Conservation (phyloP, 176 grass and related monocot genomes). For the Raddia distichophylla region DNA sequence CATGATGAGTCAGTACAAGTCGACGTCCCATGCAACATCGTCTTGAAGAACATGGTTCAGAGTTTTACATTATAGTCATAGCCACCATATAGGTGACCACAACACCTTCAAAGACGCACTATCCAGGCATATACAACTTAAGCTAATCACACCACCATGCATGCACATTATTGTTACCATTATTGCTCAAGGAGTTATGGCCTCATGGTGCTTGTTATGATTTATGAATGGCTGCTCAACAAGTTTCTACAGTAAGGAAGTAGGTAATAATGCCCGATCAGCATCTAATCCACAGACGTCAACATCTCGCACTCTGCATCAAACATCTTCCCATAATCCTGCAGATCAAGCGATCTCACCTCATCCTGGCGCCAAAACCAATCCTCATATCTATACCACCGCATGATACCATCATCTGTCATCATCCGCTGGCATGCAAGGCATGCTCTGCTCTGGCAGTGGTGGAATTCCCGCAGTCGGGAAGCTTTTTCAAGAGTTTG, state of each 20-base stretch:
- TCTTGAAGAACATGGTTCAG: slow-evolving; percentile 14
- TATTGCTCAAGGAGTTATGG: slow-evolving; percentile 45
- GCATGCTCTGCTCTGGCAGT: slow-evolving; percentile 74
- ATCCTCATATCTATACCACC: slow-evolving; percentile 94
- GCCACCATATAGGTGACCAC: slow-evolving; percentile 13
- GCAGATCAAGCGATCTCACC: slow-evolving; percentile 78
- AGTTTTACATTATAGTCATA: slow-evolving; percentile 11
- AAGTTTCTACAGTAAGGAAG: slow-evolving; percentile 42
- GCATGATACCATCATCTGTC: slow-evolving; percentile 84
- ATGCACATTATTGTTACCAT: slow-evolving; percentile 30
- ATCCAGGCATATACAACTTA: slow-evolving; percentile 48
- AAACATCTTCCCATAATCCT: slow-evolving; percentile 79
- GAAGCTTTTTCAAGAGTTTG: slow-evolving; percentile 58
- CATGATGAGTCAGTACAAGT: neutral
- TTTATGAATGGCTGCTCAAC: slow-evolving; percentile 32
- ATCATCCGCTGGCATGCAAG: slow-evolving; percentile 81
- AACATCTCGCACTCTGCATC: slow-evolving; percentile 68
- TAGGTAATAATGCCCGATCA: slow-evolving; percentile 15
- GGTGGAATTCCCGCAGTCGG: slow-evolving; percentile 63
- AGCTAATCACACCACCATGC: slow-evolving; percentile 42
- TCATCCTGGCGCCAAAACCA: slow-evolving; percentile 92
- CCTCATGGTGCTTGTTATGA: slow-evolving; percentile 30
- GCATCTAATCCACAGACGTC: slow-evolving; percentile 59
- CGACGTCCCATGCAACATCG: slow-evolving; percentile 13
- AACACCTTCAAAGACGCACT: slow-evolving; percentile 32